These are phyloP conservation scores for Galeopsis tetrahit DNA, from an alignment of 257 asterid species.

Conservation along the genomic window DNA sequence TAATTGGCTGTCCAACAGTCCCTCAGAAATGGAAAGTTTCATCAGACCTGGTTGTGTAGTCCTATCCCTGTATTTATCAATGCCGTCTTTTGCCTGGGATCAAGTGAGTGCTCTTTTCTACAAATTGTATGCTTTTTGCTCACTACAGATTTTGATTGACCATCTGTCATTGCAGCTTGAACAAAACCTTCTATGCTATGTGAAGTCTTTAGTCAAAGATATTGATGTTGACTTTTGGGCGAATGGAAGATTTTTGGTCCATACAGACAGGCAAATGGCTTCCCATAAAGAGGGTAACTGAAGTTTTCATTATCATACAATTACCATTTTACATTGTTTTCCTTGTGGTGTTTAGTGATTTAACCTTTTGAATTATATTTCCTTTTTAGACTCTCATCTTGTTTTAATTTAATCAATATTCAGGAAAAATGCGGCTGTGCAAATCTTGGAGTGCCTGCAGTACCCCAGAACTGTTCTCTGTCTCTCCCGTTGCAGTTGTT, in stretches of 20 bases:
- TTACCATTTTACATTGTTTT: constrained; percentile 17
- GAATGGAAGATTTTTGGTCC: constrained; percentile 66
- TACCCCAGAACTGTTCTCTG: constrained; percentile 62
- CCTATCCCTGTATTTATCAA: constrained; percentile 73
- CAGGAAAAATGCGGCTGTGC: constrained; percentile 68
- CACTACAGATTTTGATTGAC: constrained; percentile 25
- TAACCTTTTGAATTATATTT: constrained; percentile 4
- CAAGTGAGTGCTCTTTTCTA: constrained; percentile 59
- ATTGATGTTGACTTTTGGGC: constrained; percentile 71
- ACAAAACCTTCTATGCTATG: constrained; percentile 55
- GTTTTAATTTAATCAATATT: constrained; percentile 29
- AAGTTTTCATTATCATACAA: background rate
- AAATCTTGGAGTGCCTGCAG: constrained; percentile 54
- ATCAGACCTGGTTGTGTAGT: constrained; percentile 93
- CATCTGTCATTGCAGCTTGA: constrained; percentile 62
- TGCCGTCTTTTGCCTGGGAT: constrained; percentile 77
- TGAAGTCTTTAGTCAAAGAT: constrained; percentile 57
- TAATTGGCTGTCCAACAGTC: constrained; percentile 87
- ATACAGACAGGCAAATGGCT: constrained; percentile 69
- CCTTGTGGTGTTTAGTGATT: background rate
- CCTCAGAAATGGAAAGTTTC: constrained; percentile 95
- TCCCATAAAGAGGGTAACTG: constrained; percentile 60
- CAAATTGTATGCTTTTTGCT: constrained; percentile 16
- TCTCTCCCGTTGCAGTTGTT: constrained; percentile 83
- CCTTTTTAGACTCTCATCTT: constrained; percentile 21